A percentile compares a stretch with the other conserved stretches of the same genome.
These are phyloP conservation scores for Fomitopsis betulina DNA, from an alignment of 1,284 basidiomycete species.

Conservation along the genomic window DNA sequence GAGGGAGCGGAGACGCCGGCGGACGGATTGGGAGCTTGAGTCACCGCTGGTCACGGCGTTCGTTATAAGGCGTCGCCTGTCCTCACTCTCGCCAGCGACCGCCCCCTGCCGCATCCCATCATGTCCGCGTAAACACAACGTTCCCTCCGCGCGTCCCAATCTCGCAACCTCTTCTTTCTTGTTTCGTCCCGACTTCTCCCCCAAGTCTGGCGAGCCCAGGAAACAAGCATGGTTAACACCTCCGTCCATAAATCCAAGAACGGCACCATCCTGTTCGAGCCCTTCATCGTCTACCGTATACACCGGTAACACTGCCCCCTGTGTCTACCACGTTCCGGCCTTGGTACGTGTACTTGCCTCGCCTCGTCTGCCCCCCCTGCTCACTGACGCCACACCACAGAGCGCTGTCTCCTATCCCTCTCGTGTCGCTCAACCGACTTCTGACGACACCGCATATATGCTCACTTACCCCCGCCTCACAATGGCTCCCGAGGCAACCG, in stretches of 20 bases:
- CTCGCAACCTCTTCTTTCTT: constrained; percentile 18
- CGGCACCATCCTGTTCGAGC: constrained; percentile 81
- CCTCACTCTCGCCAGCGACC: constrained; percentile 16
- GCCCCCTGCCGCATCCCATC: constrained; percentile 26
- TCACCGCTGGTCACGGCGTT: constrained; percentile 20
- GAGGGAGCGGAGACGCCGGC: constrained; percentile 13
- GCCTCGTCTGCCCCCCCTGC: constrained; percentile 8
- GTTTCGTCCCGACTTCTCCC: constrained; percentile 29
- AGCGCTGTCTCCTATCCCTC: constrained; percentile 20
- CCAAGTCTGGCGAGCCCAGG: constrained; percentile 35
- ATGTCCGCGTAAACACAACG: constrained; percentile 42
- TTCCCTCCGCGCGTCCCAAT: constrained; percentile 19
- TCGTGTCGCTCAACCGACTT: constrained; percentile 30
- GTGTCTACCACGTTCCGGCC: constrained; percentile 9
- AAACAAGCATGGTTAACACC: constrained; percentile 77
- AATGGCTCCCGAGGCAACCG: constrained; percentile 41
- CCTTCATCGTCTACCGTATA: constrained; percentile 82
- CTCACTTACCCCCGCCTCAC: constrained; percentile 14
- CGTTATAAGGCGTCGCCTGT: constrained; percentile 19
- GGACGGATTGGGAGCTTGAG: constrained; percentile 17
- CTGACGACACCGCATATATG: constrained; percentile 13
- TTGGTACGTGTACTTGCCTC: constrained; percentile 21
- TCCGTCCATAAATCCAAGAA: constrained; percentile 71
- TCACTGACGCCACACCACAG: constrained; percentile 12
- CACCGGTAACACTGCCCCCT: constrained; percentile 40